A percentile compares a stretch with the other conserved stretches of the same genome.
phyloP scores from a whole-genome alignment of 768 basidiomycete species.

The Gautieria morchelliformis region DNA sequence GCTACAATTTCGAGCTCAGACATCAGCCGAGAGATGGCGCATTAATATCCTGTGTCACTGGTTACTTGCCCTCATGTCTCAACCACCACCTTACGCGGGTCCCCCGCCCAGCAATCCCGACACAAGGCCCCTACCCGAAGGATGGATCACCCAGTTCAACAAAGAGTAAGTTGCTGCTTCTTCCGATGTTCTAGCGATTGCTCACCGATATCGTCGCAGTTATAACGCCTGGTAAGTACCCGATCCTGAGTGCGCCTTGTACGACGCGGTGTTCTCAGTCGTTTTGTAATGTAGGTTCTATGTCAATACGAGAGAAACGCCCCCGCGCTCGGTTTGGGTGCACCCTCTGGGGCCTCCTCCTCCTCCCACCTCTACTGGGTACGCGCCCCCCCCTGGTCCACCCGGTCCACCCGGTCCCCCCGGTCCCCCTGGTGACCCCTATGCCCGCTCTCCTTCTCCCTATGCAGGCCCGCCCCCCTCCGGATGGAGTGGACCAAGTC shows the following conservation, averaged over 20 bases:
- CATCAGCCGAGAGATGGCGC: background rate
- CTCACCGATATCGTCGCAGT: conserved; percentile 27
- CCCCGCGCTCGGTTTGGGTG: conserved; percentile 58
- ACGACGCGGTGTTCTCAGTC: background rate
- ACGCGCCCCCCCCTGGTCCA: conserved; percentile 29
- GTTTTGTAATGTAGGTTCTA: conserved; percentile 49
- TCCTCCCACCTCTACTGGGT: conserved; percentile 13
- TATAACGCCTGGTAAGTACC: conserved; percentile 54
- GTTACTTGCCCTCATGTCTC: background rate
- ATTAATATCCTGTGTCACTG: too few relatives aligned
- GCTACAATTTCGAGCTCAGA: background rate
- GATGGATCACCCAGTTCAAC: conserved; percentile 65
- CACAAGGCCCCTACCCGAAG: conserved; percentile 43
- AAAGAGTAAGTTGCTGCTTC: conserved; percentile 39
- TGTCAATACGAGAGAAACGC: conserved; percentile 53
- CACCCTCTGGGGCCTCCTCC: conserved; percentile 54
- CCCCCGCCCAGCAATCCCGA: background rate
- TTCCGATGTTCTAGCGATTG: conserved; percentile 12
- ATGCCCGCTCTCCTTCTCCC: conserved; percentile 9
- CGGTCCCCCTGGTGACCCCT: conserved; percentile 20
- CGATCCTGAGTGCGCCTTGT: background rate
- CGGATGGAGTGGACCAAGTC: conserved; percentile 20
- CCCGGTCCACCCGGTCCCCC: conserved; percentile 31
- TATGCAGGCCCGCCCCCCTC: conserved; percentile 15
- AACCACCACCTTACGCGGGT: background rate